These are phyloP conservation scores for Hypoxylon sp. DNA, from an alignment of 2,329 filamentous ascomycete species.

Conservation along the genomic window DNA sequence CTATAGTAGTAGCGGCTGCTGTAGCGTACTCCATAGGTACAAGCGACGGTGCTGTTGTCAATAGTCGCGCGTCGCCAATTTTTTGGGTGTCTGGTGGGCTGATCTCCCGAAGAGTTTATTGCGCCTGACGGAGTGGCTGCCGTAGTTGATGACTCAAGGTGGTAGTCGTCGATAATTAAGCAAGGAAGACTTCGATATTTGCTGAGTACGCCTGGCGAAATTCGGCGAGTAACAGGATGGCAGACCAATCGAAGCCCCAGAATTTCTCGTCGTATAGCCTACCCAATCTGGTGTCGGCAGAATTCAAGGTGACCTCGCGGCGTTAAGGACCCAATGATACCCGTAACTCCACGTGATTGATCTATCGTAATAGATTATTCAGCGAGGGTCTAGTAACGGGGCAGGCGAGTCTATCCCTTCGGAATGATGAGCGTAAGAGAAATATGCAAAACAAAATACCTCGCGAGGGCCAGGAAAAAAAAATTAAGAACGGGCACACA, in stretches of 20 bases:
- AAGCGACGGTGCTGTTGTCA: constrained; percentile 15
- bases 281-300: constrained; percentile 40
- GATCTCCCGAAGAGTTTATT: constrained; percentile 27
- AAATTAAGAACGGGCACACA: constrained; percentile 12
- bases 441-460: constrained; percentile 26
- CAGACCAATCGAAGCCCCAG: constrained; percentile 35
- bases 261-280: constrained; percentile 39
- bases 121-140: constrained; percentile 32
- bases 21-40: constrained; percentile 26
- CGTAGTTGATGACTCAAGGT: constrained; percentile 41
- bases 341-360: constrained; percentile 42
- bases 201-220: constrained; percentile 29
- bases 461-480: constrained; percentile 18
- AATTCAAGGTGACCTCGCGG: constrained; percentile 44
- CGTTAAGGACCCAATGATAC: constrained; percentile 39
- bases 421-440: constrained; percentile 16
- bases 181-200: constrained; percentile 28
- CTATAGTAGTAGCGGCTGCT: constrained; percentile 28
- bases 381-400: constrained; percentile 15
- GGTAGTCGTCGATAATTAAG: constrained; percentile 30
- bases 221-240: constrained; percentile 28
- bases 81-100: constrained; percentile 16
- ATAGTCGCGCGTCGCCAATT: constrained; percentile 15
- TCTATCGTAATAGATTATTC: constrained; percentile 45
- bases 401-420: constrained; percentile 16